Evolutionary conservation across 1,284 basidiomycete genomes (phyloP), one percentile per base, ranked within the genome.

Genomic region (Athelia sp.): DNA sequence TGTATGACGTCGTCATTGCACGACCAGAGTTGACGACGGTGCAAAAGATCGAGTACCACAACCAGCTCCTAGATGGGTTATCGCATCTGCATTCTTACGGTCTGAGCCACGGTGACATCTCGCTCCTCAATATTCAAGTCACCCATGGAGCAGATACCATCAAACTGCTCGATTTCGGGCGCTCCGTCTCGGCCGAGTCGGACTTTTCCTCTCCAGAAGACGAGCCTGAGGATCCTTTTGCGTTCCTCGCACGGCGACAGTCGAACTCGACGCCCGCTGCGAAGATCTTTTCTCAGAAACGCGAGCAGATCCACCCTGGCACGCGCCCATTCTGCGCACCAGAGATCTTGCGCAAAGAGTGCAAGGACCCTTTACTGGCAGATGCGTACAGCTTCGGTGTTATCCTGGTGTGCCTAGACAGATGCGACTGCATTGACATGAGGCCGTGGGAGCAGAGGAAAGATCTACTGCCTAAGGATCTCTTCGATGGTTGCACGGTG

Each of bases 301-400:
- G 76, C 18, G 87, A 90, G 62, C 85, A 87, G 60, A 90, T 90
- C 45, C 85, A 88, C 57, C 87, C 84, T 4, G 87, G 87, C 1
- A 90, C 88, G 32, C 77, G 88, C 1, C 88, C 88, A 22, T 91
- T 90, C 63, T 82, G 80, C 13, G 87, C 89, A 0, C 88, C 88
- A 3, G 88, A 91, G 64, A 80, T 90, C 32, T 64, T 90, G 52
- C 75, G 88, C 26, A 87, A 84, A 43, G 87, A 90, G 59, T 90
- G 87, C 58, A 70, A 73, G 57, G 87, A 90, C 59, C 79, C 86
- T 23, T 71, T 81, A 26, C 72, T 91, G n/a, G 87, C 87, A 4
- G 87, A 91, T 60, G 88, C 89, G 50, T 91, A 90, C 61, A 84
- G 84, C 62, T 89, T 91, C 61, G 88, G 89, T 52, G 84, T 91